Evolutionary conservation across 1,284 basidiomycete species (phyloP), one percentile per base, ranked within the genome.

Genomic region (Tylopilus orsonianus): DNA sequence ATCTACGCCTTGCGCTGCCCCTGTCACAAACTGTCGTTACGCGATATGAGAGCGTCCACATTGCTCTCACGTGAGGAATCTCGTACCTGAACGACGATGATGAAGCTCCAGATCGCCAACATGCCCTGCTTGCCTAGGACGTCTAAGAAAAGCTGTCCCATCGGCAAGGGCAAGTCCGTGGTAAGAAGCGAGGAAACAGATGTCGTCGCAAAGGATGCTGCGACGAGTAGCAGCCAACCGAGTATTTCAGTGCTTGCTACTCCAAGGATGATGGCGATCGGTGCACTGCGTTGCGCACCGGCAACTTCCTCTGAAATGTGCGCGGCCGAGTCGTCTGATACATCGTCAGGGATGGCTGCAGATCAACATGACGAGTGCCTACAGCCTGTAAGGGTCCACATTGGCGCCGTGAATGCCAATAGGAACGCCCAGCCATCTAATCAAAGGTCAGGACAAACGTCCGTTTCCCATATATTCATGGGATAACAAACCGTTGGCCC

Each of bases 301-400:
- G 83, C 68, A 0, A 82, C 79, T 65, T 90, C 87, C 68, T 90
- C 87, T 10, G 83, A 77, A 41, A 90, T 83, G 58, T 89, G 86
- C n/a, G 84, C 85, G 3, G 87, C 85, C 23, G 85, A 85, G 58
- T 90, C 87, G 56, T 87, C 85, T 85, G 53, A 3, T 50, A 30
- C 4, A 23, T 14, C 47, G 38, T 60, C 12, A 52, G 36, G 30
- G 35, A 27, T 4, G 24, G 12, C 8, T 39, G 37, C 14, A 4
- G 0, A 23, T 24, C 9, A 34, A 39, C 8, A 20, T 9, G 23
- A 20, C 5, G 35, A 35, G 7, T 7, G 60, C 81, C 58, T 50
- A 85, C 85, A 89, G 45, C 84, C 83, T 0, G 85, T 87, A 41
- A 88, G 64, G 1, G 83, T 85, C 87, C 87, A 90, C 80, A 88